phyloP scores from a whole-genome alignment of 75 land plant genomes.

The Selaginella tamariscina region DNA sequence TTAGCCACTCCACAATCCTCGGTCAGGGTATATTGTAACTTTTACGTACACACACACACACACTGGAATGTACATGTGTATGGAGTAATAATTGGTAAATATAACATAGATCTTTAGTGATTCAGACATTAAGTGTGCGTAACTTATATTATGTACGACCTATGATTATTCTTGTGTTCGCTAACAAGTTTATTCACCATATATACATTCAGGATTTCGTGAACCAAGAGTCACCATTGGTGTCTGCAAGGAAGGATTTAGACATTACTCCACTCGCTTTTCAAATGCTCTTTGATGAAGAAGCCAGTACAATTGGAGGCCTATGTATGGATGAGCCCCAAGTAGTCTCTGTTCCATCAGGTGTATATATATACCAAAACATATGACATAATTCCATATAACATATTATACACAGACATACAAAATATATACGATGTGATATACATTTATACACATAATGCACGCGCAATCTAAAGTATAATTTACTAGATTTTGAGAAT shows the following conservation, averaged over 20 bases:
- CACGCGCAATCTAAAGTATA: too few species aligned
- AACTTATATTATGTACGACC: background rate
- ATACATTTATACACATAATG: too few species aligned
- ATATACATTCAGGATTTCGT: background rate
- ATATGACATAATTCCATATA: too few species aligned
- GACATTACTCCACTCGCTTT: constrained; percentile 35
- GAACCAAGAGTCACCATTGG: background rate
- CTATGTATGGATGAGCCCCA: constrained; percentile 14
- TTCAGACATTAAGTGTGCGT: background rate
- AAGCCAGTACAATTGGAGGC: constrained; percentile 36
- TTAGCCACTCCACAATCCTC: constrained; percentile 9
- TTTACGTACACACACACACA: background rate
- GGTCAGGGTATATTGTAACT: constrained; percentile 7
- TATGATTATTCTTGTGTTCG: background rate
- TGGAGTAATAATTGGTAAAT: constrained; percentile 1
- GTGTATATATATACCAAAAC: too few species aligned
- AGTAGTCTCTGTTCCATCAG: constrained; percentile 22
- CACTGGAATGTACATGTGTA: background rate
- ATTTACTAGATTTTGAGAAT: constrained; percentile 37
- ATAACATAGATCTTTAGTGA: background rate
- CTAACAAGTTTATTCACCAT: background rate
- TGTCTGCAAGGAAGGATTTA: background rate
- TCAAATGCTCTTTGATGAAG: constrained; percentile 36
- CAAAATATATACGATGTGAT: too few species aligned
- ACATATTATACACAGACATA: too few species aligned